Base-by-base conservation (phyloP, 805 yeast genomes). In the Tetrapisispora arboricola region DNA sequence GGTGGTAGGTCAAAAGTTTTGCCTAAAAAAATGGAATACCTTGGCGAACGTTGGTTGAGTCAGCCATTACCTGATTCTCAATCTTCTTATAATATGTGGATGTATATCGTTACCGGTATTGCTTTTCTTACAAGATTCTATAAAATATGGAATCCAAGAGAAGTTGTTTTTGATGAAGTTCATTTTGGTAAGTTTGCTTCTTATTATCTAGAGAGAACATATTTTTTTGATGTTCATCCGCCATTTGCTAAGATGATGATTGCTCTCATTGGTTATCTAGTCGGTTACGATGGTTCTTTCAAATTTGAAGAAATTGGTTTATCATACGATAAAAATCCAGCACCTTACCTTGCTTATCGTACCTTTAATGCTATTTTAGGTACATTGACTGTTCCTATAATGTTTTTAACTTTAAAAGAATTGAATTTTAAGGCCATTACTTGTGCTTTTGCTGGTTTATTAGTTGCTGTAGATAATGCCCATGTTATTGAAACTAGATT, bases 221-320 rank as follows among this genome's bases (percentile, higher is more conserved):
- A 84, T 62, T 92, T 86, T 62, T 92, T 92, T 56, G 99, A 92
- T 64, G 77, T 92, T 39, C 99, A 92, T 65, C 99, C 99, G 9
- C 99, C 99, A 18, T 85, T 92, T 63, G 98, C 95, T 41, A 92
- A 92, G 61, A 70, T 92, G 60, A 70, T 88, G 50, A 85, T 90
- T 63, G 97, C 97, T 0, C 72, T 79, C 44, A 85, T 81, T 30
- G 99, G 98, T 32, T 86, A 80, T 71, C 53, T 92, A 19, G 77
- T 81, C 39, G 96, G 96, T 3, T 92, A 85, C 61, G 78, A 82
- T 55, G 99, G 99, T n/a, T 61, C 73, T 11, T 92, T 87, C 71
- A 85, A 87, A 62, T 92, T 90, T 54, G 95, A 87, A 47, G 77
- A 73, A 54, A 88, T 88, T 61, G 96, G 96, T 32, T 84, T 83